Conservation (phyloP, 2,329 filamentous ascomycete genomes). For the Calonectria pauciramosa region DNA sequence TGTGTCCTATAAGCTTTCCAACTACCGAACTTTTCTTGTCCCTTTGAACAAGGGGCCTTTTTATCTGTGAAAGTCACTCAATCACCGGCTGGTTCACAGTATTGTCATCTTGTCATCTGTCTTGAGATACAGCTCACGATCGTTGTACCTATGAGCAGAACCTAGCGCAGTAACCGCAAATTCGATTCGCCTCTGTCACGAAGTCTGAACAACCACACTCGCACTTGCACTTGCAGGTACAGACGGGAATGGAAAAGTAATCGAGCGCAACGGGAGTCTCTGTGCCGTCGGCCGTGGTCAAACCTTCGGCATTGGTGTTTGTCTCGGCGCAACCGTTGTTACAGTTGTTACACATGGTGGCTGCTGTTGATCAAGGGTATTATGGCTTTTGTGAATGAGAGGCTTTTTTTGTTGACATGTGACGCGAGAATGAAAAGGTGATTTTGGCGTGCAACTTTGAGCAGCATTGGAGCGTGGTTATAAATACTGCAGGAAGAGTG, state of each 20-base stretch:
- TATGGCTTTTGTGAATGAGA: neutral
- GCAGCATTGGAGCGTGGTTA: neutral
- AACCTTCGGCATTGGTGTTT: neutral
- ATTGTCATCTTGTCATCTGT: neutral
- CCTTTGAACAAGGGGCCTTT: neutral
- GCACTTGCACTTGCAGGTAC: constrained; percentile 25
- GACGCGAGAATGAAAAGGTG: neutral
- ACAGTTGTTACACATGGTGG: neutral
- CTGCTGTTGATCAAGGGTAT: neutral
- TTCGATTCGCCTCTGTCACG: neutral
- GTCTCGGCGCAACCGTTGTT: neutral
- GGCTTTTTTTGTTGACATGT: neutral
- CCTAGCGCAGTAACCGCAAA: constrained; percentile 29
- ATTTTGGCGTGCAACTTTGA: neutral
- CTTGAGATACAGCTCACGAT: neutral
- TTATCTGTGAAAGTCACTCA: neutral
- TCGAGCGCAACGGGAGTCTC: neutral
- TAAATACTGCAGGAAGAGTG: neutral
- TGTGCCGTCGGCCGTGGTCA: neutral
- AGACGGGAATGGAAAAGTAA: neutral
- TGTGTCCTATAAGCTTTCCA: neutral
- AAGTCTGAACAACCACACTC: constrained; percentile 24
- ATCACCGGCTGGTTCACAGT: neutral
- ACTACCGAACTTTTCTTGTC: neutral
- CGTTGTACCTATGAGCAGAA: constrained; percentile 16